These are phyloP conservation scores for Lodderomyces jiufengensis DNA, from an alignment of 1,139 yeast genomes.

Conservation along the genomic window DNA sequence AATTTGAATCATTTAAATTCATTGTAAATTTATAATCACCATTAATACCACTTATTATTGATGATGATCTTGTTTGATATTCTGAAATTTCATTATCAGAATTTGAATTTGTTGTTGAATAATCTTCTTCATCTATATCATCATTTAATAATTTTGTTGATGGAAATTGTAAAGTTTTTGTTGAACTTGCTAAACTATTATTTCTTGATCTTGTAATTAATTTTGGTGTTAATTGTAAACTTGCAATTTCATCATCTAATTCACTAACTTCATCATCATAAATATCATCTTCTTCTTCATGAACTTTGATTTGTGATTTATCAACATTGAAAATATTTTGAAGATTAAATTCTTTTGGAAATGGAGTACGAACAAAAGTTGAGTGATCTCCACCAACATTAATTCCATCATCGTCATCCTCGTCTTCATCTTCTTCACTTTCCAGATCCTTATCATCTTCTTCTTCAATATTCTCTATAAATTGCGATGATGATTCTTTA, in stretches of 20 bases:
- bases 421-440: conserved; percentile 9
- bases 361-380: conserved; percentile 27
- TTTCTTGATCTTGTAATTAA: conserved; percentile 5
- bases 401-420: conserved; percentile 3
- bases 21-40: conserved; percentile 44
- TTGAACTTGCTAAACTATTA: not conserved
- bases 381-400: conserved; percentile 3
- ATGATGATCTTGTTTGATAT: conserved; percentile 42
- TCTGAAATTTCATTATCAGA: conserved; percentile 16
- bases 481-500: conserved; percentile 17
- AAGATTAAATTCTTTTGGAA: conserved; percentile 29
- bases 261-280: conserved; percentile 18
- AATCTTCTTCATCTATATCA: conserved; percentile 19
- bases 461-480: conserved; percentile 22
- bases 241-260: conserved; percentile 16
- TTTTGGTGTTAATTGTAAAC: conserved; percentile 12
- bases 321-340: conserved; percentile 31
- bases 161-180: not conserved
- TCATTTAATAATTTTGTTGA: not conserved
- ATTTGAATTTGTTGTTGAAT: conserved; percentile 13
- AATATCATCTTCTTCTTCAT: conserved; percentile 18
- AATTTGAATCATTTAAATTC: conserved; percentile 41
- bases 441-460: conserved; percentile 8
- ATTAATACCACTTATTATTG: conserved; percentile 37
- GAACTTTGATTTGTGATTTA: conserved; percentile 14